Evolutionary conservation across 1,284 basidiomycete genomes (phyloP).

Genomic region (Pyrrhoderma lamaoense): DNA sequence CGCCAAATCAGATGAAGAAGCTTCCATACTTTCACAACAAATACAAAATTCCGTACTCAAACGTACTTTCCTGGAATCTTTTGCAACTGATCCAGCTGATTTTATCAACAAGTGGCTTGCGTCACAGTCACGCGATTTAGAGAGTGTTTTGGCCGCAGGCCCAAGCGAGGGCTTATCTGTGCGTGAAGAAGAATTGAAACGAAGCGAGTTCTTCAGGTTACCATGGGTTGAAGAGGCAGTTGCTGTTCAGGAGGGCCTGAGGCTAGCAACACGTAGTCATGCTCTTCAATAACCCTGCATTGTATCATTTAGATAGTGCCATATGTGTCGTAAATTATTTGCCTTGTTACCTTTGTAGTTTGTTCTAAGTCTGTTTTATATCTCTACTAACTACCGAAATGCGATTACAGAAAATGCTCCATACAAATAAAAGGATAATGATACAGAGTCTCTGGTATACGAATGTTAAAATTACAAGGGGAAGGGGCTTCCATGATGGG

Average conservation of each 20-base stretch:
- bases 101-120: slow-evolving; percentile 90
- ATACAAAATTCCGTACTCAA: slow-evolving; percentile 83
- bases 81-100: slow-evolving; percentile 70
- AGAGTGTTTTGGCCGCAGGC: slow-evolving; percentile 83
- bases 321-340: neutral
- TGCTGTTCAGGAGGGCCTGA: slow-evolving; percentile 48
- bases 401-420: no score
- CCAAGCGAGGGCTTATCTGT: slow-evolving; percentile 74
- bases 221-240: slow-evolving; percentile 81
- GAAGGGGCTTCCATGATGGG: no score
- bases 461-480: no score
- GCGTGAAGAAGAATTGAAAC: slow-evolving; percentile 78
- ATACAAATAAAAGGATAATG: no score
- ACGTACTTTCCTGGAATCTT: slow-evolving; percentile 78
- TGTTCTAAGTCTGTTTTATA: no score
- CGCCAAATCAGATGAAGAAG: slow-evolving; percentile 82
- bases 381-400: no score
- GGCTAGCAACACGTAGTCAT: slow-evolving; percentile 36
- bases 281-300: neutral
- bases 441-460: no score
- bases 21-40: slow-evolving; percentile 72
- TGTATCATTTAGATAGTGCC: neutral
- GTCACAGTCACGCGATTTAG: slow-evolving; percentile 86
- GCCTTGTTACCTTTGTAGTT: neutral
- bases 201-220: slow-evolving; percentile 84